A percentile compares a stretch with the other conserved stretches of the same genome.
Conservation (phyloP, 2,329 filamentous ascomycete genomes). For the Arthrinium phaeospermum region DNA sequence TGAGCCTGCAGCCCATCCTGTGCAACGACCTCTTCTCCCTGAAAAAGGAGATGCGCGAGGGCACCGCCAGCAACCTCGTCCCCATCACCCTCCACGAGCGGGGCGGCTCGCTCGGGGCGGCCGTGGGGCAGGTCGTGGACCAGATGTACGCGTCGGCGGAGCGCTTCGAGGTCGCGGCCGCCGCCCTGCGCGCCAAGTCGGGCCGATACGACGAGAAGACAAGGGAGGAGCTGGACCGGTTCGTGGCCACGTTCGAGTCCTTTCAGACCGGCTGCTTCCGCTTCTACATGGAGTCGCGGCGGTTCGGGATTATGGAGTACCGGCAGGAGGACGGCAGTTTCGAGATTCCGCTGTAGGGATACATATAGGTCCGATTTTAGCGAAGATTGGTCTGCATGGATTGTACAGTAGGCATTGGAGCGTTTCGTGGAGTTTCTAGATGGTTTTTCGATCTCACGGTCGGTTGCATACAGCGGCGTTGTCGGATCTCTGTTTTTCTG, state of each 20-base stretch:
- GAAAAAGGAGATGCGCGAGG: constrained; percentile 30
- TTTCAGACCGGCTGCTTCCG: constrained; percentile 30
- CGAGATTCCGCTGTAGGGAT: constrained; percentile 25
- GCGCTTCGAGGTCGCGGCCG: constrained; percentile 26
- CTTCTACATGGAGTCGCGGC: constrained; percentile 27
- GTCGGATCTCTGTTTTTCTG: too few relatives aligned
- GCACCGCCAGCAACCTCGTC: constrained; percentile 27
- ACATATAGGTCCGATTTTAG: too few relatives aligned
- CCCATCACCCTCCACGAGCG: constrained; percentile 27
- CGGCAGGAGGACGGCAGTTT: constrained; percentile 28
- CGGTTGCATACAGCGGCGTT: too few relatives aligned
- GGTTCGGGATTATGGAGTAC: constrained; percentile 26
- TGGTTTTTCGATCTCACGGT: too few relatives aligned
- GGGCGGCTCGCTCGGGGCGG: constrained; percentile 23
- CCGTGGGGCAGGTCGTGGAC: constrained; percentile 24
- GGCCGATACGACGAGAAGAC: constrained; percentile 18
- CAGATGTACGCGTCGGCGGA: constrained; percentile 28
- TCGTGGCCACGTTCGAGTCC: constrained; percentile 27
- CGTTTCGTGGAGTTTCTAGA: background rate
- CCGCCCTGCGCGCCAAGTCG: constrained; percentile 25
- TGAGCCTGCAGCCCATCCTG: constrained; percentile 28
- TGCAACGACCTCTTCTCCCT: constrained; percentile 30
- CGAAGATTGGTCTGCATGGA: accelerated
- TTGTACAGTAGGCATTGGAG: background rate
- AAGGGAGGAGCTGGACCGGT: constrained; percentile 22